phyloP scores from a whole-genome alignment of 257 asterid species.

The Fraxinus anomala region DNA sequence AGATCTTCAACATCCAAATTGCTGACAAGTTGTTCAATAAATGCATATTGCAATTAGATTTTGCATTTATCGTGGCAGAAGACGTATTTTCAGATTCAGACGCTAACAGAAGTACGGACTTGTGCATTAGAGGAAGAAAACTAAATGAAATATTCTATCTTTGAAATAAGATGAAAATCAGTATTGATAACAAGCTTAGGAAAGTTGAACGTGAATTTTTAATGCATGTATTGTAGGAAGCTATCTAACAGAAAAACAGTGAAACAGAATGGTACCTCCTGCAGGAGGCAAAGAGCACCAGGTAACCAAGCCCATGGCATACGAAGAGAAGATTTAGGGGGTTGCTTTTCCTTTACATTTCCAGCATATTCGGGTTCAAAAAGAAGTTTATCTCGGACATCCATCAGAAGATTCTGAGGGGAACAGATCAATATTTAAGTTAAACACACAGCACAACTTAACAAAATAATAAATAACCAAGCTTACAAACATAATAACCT shows the following conservation, averaged over 20 bases:
- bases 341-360: constrained; percentile 71
- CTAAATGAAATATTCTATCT: neutral
- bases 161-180: constrained; percentile 6
- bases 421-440: constrained; percentile 23
- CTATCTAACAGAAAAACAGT: constrained; percentile 17
- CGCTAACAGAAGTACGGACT: constrained; percentile 15
- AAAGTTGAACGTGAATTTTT: constrained; percentile 5
- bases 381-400: constrained; percentile 95
- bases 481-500: neutral
- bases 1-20: constrained; percentile 31
- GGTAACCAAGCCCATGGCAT: constrained; percentile 96
- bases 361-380: constrained; percentile 98
- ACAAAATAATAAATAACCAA: constrained; percentile 1
- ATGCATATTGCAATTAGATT: constrained; percentile 10
- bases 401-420: constrained; percentile 79
- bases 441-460: constrained; percentile 20
- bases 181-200: neutral
- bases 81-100: constrained; percentile 11
- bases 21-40: constrained; percentile 10
- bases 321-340: constrained; percentile 79
- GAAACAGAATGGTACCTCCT: constrained; percentile 61
- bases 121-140: neutral
- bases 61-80: constrained; percentile 24
- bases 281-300: constrained; percentile 95
- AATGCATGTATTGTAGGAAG: constrained; percentile 21